These are phyloP conservation scores for Carpinus fangiana DNA, from an alignment of 306 rosid genomes.

Conservation along the genomic window DNA sequence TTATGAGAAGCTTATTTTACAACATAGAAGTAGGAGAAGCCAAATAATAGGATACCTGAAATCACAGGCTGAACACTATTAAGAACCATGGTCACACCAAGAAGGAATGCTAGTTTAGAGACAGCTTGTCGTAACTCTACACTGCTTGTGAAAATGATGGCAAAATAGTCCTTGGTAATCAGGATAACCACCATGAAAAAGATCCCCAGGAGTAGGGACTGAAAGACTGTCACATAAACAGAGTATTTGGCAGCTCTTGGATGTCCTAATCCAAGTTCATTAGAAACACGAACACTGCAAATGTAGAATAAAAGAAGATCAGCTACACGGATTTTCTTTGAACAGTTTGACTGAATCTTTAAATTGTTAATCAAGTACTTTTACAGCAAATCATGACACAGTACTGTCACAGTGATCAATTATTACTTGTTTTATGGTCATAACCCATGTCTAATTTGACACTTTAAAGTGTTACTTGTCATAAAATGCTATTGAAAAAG, in stretches of 20 bases:
- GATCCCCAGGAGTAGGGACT: slow-evolving; percentile 72
- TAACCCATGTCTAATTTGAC: background rate
- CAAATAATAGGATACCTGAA: slow-evolving; percentile 48
- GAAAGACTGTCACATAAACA: slow-evolving; percentile 60
- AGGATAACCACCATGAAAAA: slow-evolving; percentile 53
- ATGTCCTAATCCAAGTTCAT: slow-evolving; percentile 71
- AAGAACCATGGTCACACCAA: slow-evolving; percentile 75
- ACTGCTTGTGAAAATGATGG: slow-evolving; percentile 62
- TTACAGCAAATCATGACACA: too few relatives aligned
- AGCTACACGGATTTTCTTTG: background rate
- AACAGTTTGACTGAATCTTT: too few relatives aligned
- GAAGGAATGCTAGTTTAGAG: slow-evolving; percentile 58
- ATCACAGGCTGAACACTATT: slow-evolving; percentile 89
- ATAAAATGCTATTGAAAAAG: background rate
- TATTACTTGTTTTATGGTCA: background rate
- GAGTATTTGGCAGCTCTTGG: slow-evolving; percentile 79
- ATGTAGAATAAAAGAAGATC: background rate
- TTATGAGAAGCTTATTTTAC: background rate
- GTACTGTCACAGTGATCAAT: too few relatives aligned
- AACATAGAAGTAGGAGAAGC: background rate
- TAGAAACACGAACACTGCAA: slow-evolving; percentile 62
- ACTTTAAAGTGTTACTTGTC: slow-evolving; percentile 14
- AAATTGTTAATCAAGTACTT: too few relatives aligned
- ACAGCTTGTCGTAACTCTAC: slow-evolving; percentile 51
- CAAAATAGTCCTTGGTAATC: slow-evolving; percentile 46